Percentiles rank a stretch among this genome's conserved stretches.
phyloP scores from a whole-genome alignment of 2,329 filamentous ascomycete genomes.

The Neopestalotiopsis sp. region DNA sequence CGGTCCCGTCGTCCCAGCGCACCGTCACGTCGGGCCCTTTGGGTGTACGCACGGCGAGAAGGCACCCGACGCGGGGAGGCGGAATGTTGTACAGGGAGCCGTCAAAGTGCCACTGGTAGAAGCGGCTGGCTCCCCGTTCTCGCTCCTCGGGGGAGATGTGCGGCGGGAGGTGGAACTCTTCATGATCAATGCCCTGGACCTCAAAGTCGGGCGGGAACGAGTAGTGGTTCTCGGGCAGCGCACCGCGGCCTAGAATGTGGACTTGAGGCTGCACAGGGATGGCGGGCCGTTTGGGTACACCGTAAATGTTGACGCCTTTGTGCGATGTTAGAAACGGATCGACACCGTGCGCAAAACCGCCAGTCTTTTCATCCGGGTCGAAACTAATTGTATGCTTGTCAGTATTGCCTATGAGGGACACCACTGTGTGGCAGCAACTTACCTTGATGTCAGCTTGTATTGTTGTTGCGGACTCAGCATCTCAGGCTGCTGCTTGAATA shows the following conservation, averaged over 20 bases:
- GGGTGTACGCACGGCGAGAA: slow-evolving; percentile 77
- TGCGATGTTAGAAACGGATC: slow-evolving; percentile 38
- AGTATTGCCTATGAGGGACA: background rate
- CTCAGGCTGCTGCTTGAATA: slow-evolving; percentile 71
- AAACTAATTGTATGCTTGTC: slow-evolving; percentile 27
- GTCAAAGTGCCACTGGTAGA: slow-evolving; percentile 84
- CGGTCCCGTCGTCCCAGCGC: slow-evolving; percentile 74
- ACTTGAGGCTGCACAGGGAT: slow-evolving; percentile 81
- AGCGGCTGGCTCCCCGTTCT: slow-evolving; percentile 48
- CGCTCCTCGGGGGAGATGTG: slow-evolving; percentile 39
- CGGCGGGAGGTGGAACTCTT: slow-evolving; percentile 42
- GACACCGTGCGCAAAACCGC: slow-evolving; percentile 42
- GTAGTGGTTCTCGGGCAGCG: slow-evolving; percentile 63
- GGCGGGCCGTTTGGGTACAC: slow-evolving; percentile 42
- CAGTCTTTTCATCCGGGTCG: slow-evolving; percentile 39
- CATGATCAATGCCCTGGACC: slow-evolving; percentile 42
- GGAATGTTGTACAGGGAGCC: slow-evolving; percentile 77
- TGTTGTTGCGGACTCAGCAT: slow-evolving; percentile 45
- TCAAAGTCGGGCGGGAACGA: slow-evolving; percentile 43
- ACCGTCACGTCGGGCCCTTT: slow-evolving; percentile 68
- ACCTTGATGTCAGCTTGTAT: slow-evolving; percentile 36
- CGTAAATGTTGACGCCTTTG: slow-evolving; percentile 40
- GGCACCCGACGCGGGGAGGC: slow-evolving; percentile 74
- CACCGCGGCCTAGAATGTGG: slow-evolving; percentile 80
- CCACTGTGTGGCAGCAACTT: background rate